These are phyloP conservation scores for Tetradesmus obliquus DNA, from an alignment of 139 green algal genomes.

Conservation along the genomic window DNA sequence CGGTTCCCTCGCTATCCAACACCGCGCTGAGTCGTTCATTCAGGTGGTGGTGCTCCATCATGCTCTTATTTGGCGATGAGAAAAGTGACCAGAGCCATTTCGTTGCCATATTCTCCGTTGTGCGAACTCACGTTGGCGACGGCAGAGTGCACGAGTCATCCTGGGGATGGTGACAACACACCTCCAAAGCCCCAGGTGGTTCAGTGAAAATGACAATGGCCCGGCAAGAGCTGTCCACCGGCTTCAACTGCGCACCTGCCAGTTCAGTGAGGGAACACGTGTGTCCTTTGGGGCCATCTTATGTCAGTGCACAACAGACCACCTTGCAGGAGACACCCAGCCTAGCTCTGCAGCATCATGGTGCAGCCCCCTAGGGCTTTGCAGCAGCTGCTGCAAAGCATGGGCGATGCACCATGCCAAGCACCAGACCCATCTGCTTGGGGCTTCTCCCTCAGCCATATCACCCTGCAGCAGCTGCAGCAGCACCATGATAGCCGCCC, in stretches of 20 bases:
- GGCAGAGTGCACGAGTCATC: not conserved
- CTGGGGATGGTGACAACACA: not conserved
- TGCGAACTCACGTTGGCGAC: not conserved
- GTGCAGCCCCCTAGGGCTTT: slow-evolving; percentile 8
- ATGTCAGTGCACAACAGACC: too few relatives aligned
- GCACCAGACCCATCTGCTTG: not conserved
- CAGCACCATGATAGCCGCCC: not conserved
- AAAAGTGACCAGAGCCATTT: slow-evolving; percentile 32
- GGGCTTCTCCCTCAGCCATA: not conserved
- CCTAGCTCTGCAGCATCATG: not conserved
- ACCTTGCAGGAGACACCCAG: not conserved
- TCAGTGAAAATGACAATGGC: not conserved
- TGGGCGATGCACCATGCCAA: not conserved
- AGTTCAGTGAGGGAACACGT: too few relatives aligned
- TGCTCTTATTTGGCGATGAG: not conserved
- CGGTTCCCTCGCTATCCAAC: slow-evolving; percentile 10
- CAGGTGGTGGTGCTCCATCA: slow-evolving; percentile 22
- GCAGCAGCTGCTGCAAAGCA: not conserved
- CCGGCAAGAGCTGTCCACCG: too few relatives aligned
- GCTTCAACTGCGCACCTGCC: too few relatives aligned
- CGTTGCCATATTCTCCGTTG: not conserved
- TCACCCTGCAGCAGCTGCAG: slow-evolving; percentile 20
- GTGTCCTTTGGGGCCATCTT: too few relatives aligned
- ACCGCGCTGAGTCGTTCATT: slow-evolving; percentile 16
- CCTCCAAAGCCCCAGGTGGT: not conserved